phyloP scores from a whole-genome alignment of 176 grass and related monocot genomes.

The Triticum monococcum region DNA sequence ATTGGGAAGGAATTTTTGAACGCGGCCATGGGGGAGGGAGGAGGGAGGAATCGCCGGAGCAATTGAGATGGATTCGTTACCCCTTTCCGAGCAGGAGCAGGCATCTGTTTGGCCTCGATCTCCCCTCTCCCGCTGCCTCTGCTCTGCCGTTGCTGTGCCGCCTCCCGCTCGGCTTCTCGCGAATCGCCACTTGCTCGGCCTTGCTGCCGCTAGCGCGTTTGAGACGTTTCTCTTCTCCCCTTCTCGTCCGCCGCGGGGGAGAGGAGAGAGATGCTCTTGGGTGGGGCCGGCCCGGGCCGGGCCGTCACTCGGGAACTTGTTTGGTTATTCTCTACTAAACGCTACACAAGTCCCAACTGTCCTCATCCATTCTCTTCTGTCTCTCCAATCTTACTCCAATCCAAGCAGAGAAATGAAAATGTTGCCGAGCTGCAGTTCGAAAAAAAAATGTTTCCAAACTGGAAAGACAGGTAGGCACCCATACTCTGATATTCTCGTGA shows the following conservation, averaged over 20 bases:
- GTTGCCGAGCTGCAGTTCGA: not conserved
- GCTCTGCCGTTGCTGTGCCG: no score
- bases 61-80: not conserved
- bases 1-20: not conserved
- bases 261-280: not conserved
- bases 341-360: not conserved
- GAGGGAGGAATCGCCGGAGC: not conserved
- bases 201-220: not conserved
- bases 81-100: not conserved
- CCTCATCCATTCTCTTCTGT: not conserved
- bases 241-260: not conserved
- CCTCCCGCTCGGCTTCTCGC: not conserved
- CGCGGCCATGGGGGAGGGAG: no score
- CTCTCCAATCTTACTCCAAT: not conserved
- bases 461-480: not conserved
- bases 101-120: not conserved
- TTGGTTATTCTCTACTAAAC: not conserved
- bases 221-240: slow-evolving; percentile 12
- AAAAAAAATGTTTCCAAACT: not conserved
- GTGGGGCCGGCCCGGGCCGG: not conserved
- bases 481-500: not conserved
- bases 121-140: not conserved
- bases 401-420: not conserved
- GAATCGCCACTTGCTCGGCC: not conserved
- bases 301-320: not conserved